Evolutionary conservation across 2,329 filamentous ascomycete species (phyloP).

Genomic region (Drechslera avenae): DNA sequence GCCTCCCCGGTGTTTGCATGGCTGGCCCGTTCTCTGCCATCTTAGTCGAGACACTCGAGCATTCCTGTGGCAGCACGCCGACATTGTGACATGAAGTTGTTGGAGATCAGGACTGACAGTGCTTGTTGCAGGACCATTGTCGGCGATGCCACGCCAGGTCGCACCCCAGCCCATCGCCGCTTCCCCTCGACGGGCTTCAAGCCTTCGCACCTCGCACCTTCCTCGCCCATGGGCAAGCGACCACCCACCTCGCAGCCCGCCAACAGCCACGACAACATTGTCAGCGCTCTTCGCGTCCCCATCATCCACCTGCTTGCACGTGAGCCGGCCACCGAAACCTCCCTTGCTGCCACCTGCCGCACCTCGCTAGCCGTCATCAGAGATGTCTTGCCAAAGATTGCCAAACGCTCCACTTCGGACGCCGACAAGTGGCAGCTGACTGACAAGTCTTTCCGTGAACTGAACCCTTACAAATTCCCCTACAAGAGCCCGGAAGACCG

Average conservation of each 20-base stretch:
- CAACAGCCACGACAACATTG: slow-evolving; percentile 37
- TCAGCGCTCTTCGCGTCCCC: slow-evolving; percentile 52
- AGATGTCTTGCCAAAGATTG: slow-evolving; percentile 56
- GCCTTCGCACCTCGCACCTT: slow-evolving; percentile 43
- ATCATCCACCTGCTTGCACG: slow-evolving; percentile 61
- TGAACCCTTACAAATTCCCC: slow-evolving; percentile 66
- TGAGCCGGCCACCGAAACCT: slow-evolving; percentile 37
- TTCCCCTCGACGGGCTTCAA: slow-evolving; percentile 46
- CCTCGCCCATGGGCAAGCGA: slow-evolving; percentile 43
- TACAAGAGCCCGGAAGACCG: slow-evolving; percentile 62
- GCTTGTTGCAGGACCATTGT: slow-evolving; percentile 44
- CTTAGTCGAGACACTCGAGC: slow-evolving; percentile 19
- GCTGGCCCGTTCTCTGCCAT: slow-evolving; percentile 28
- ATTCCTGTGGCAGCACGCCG: slow-evolving; percentile 11
- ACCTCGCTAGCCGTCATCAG: slow-evolving; percentile 35
- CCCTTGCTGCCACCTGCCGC: slow-evolving; percentile 40
- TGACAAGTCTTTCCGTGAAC: slow-evolving; percentile 64
- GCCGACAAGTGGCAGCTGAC: slow-evolving; percentile 53
- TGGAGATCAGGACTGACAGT: slow-evolving; percentile 37
- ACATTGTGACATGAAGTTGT: slow-evolving; percentile 14
- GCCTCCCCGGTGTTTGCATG: slow-evolving; percentile 40
- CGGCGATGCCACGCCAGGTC: slow-evolving; percentile 39
- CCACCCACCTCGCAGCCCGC: slow-evolving; percentile 51
- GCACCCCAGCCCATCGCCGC: slow-evolving; percentile 44
- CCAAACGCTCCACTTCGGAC: slow-evolving; percentile 55